Evolutionary conservation across 371 early-diverging fungal species (phyloP).

Genomic region (Mucor racemosus): DNA sequence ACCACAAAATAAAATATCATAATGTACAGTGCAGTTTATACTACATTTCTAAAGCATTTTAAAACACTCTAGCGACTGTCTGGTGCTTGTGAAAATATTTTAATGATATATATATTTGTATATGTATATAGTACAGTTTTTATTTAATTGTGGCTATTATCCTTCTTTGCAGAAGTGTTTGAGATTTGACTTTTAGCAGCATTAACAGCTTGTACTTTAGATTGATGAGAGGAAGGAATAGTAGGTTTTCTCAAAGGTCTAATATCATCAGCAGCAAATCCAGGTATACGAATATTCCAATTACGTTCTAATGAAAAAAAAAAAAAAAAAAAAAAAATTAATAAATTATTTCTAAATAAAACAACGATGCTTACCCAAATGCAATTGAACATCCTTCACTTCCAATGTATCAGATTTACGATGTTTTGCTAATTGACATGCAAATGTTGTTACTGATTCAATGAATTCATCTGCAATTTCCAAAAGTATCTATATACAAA

Average conservation of each 20-base stretch:
- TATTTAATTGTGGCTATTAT: not conserved
- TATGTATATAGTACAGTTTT: not conserved
- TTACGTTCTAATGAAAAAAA: constrained; percentile 70
- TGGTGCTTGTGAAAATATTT: too few species aligned
- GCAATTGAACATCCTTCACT: constrained; percentile 91
- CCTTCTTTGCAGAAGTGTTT: constrained; percentile 2
- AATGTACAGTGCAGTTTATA: too few species aligned
- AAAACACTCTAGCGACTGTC: too few species aligned
- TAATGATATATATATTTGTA: too few species aligned
- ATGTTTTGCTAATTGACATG: constrained; percentile 91
- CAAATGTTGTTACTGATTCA: constrained; percentile 83
- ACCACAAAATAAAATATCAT: too few species aligned
- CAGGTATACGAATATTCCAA: constrained; percentile 94
- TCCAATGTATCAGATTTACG: constrained; percentile 83
- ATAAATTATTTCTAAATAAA: too few species aligned
- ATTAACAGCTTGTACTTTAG: constrained; percentile 72
- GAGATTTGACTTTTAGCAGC: constrained; percentile 50
- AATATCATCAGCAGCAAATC: constrained; percentile 85
- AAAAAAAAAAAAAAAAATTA: too few species aligned
- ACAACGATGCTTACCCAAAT: constrained; percentile 66
- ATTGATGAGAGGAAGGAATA: constrained; percentile 67
- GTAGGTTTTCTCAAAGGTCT: constrained; percentile 74
- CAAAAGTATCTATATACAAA: constrained; percentile 65
- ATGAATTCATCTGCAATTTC: constrained; percentile 95
- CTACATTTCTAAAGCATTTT: too few species aligned